Evolutionary conservation across 2,329 filamentous ascomycete species (phyloP), one percentile per base, ranked within the genome.

Genomic region (Fusarium stilboides): DNA sequence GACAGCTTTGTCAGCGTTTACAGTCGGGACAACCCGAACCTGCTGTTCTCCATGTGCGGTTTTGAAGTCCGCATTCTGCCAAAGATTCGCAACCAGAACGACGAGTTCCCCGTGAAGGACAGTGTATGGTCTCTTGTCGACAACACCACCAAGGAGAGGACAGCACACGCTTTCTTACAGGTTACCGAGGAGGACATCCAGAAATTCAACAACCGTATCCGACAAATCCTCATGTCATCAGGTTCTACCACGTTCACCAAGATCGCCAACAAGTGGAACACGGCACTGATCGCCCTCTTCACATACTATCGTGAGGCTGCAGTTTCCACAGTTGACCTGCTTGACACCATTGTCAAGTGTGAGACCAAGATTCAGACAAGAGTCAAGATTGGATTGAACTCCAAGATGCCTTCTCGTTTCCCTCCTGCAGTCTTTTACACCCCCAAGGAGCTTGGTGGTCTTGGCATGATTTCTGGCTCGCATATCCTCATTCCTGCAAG

Each of bases 221-320:
- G 96, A 62, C 96, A 99, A 77, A 99, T 99, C 77, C 86, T 99
- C 58, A 99, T 99, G 96, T 98, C 95, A 13, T 98, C 96, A 61
- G 97, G 96, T n/a, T 97, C 94, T 7, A 99, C 96, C 0, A 99
- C 96, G 0, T 99, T 99, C 82, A 99, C 96, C 45, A 99, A 99
- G 87, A 99, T 99, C 76, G 96, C 97, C 46, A 99, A 99, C 83
- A 99, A 99, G 83, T 99, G 97, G 96, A 99, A 99, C 81, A 99
- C 96, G 0, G 96, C 94, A 2, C 82, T 99, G 71, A 99, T 99
- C 75, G 94, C 96, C 1, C 87, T 99, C 26, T 99, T 99, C 82
- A 98, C 96, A 0, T 99, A 99, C 81, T 99, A 99, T 78, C 93
- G 96, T 78, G 96, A 99, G 78, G 96, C 96, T 47, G 96, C 96